Evolutionary conservation across 176 grass and related monocot genomes (phyloP), one percentile per base, ranked within the genome.

Genomic region (Musa troglodytarum): DNA sequence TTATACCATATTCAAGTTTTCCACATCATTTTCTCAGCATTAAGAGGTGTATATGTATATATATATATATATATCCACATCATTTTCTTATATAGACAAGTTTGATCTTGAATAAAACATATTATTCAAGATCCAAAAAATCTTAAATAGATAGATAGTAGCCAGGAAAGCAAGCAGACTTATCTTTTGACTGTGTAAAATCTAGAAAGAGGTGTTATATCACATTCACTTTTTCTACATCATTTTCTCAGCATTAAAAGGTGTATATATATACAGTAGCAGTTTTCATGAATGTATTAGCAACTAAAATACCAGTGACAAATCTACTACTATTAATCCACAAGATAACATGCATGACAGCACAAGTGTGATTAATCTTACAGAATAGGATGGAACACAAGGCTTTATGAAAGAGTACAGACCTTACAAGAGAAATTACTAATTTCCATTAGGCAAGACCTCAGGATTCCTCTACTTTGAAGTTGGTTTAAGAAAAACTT

Each of bases 401-500:
- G 16, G 54, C 17, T 53, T 56, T 75, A 62, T 9, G 19, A 55
- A 78, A 87, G 20, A 74, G 28, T 52, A 57, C 75, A 75, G 3
- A 98, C 94, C 94, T 93, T 98, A 50, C 74, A 89, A 50, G 89
- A 91, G 76, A 86, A 98, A 73, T 81, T 91, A 80, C 74, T 89
- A 82, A 93, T 82, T 74, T 98, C 94, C 79, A 68, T 88, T 22
- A 98, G 50, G 77, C 88, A 90, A 80, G 86, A 91, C 77, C 86
- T 85, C 54, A 93, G 80, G 85, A 98, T 84, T 68, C 88, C 94
- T 84, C 90, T 89, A 85, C 88, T 93, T 82, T 98, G 90, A 74
- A 98, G 84, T 81, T 98, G 94, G 75, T 87, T 93, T 75, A 98
- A 76, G 80, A 98, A 98, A 86, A 87, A 91, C 29, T 88, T 93